Base-by-base conservation (phyloP, 768 basidiomycete species). In the Rhodotorula kratochvilovae region DNA sequence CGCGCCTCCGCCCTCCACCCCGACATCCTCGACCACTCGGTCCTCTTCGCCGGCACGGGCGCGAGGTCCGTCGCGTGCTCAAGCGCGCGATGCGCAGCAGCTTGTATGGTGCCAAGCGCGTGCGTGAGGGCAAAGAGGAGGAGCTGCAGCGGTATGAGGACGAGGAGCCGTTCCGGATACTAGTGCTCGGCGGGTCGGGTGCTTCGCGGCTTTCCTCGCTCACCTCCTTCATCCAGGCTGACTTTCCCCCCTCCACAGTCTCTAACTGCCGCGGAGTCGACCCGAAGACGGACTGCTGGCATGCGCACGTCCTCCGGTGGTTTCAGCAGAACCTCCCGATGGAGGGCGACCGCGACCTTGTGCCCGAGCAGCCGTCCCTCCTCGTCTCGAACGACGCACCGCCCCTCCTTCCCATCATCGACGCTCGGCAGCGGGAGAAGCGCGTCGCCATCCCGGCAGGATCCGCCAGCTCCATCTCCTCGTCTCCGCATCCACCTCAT, bases 251-350 rank as follows among this genome's bases (percentile, higher is more conserved):
- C 11, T 3, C 2, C 3, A 16, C 60, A 74, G 73, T 74, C 12
- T 71, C 69, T 3, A 71, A 74, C 25, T 74, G 73, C 56, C 69
- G 73, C 12, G 73, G 73, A 5, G 73, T 74, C 46, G 73, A 71
- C 56, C 59, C n/a, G 10, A 61, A 64, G 23, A 68, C 69, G 31
- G 42, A 54, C 13, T 74, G 73, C 56, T 74, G 73, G 73, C 73
- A 70, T 29, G 45, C 69, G 7, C 56, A 61, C 15, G 35, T 74
- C 29, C 51, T 68, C 3, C 51, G 63, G 0, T 74, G 73, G 73
- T 68, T 71, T 46, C 69, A 74, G 46, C 59, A 50, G 27, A 45
- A 21, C 36, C 31, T 74, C 2, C 70, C 73, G 42, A 63, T 74
- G 60, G 69, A 74, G 35, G 70, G 73, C 31, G 70, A 74, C 61